phyloP scores from a whole-genome alignment of 1,139 yeast species.

The Starmera stellimalicola region DNA sequence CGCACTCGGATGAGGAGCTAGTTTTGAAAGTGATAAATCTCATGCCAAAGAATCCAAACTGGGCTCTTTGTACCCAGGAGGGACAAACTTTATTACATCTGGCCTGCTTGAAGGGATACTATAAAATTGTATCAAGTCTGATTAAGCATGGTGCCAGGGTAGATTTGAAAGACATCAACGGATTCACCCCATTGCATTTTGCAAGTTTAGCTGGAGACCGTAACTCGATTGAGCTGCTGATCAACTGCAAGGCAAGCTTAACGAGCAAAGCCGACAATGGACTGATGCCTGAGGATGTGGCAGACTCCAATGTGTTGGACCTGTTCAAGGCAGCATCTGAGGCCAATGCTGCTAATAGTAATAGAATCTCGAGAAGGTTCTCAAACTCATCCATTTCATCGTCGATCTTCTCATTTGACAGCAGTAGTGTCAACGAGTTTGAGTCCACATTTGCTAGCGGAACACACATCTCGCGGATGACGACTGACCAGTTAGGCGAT shows the following conservation, averaged over 20 bases:
- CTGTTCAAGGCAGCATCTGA: constrained; percentile 19
- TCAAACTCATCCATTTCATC: constrained; percentile 17
- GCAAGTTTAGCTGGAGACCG: constrained; percentile 68
- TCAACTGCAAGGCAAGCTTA: constrained; percentile 58
- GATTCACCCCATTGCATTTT: constrained; percentile 78
- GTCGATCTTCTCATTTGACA: constrained; percentile 20
- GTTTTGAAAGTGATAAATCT: constrained; percentile 57
- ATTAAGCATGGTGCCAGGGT: constrained; percentile 73
- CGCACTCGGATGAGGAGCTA: constrained; percentile 47
- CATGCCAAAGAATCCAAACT: constrained; percentile 46
- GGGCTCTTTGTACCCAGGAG: constrained; percentile 71
- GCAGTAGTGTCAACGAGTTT: constrained; percentile 14
- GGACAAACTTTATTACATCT: constrained; percentile 87
- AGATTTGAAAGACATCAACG: constrained; percentile 68
- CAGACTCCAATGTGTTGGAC: constrained; percentile 61
- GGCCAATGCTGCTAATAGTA: constrained; percentile 5
- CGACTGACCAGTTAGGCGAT: constrained; percentile 13
- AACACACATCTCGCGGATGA: constrained; percentile 17
- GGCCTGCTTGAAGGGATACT: constrained; percentile 68
- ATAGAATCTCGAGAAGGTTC: constrained; percentile 14
- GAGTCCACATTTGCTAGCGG: constrained; percentile 14
- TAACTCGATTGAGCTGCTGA: constrained; percentile 27
- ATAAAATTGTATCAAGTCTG: constrained; percentile 49
- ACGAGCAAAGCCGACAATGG: constrained; percentile 49
- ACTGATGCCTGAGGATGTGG: constrained; percentile 37